Evolutionary conservation across 2,329 filamentous ascomycete genomes (phyloP), one percentile per base, ranked within the genome.

Genomic region (Botrytis cinerea): DNA sequence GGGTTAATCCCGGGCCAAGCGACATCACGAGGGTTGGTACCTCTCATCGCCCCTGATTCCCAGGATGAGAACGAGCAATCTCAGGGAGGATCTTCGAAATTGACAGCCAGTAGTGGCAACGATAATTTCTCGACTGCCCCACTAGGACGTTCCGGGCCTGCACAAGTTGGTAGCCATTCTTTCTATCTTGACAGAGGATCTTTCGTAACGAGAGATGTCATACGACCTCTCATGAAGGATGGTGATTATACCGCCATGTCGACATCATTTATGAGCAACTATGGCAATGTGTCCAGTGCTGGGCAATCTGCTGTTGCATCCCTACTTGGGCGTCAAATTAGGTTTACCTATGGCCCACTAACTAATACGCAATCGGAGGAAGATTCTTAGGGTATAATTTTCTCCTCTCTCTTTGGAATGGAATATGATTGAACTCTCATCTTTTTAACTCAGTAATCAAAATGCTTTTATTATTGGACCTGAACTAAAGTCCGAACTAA

Each of bases 181-280:
- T 72, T 66, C 38, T 72, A 72, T 35, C 38, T 72, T n/a, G 61
- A 57, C 28, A 72, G n/a, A 7, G 46, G 46, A 57, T 72, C 70
- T 35, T 72, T 4, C 20, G 12, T 57, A 12, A 40, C 61, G 48
- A 72, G 61, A 46, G 60, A 72, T 72, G 4, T 35, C n/a, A 72
- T 66, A 57, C 61, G 61, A 6, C 70, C 70, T 28, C 32, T 45
- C 38, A 45, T 66, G 61, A 72, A 43, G 28, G 60, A 72, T 46
- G 35, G 70, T 10, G 46, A 46, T 66, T 48, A 72, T 32, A 51
- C 12, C 10, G 20, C n/a, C 9, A 10, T 48, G 22, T 61, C 54
- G 14, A 61, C 40, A 46, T 62, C 46, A 22, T 59, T 35, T 7
- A 38, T 32, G 48, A 45, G 46, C 35, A 64, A 45, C 14, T 72